Conservation (phyloP, 169 alveolate genomes). For the Plasmodium cynomolgi region DNA sequence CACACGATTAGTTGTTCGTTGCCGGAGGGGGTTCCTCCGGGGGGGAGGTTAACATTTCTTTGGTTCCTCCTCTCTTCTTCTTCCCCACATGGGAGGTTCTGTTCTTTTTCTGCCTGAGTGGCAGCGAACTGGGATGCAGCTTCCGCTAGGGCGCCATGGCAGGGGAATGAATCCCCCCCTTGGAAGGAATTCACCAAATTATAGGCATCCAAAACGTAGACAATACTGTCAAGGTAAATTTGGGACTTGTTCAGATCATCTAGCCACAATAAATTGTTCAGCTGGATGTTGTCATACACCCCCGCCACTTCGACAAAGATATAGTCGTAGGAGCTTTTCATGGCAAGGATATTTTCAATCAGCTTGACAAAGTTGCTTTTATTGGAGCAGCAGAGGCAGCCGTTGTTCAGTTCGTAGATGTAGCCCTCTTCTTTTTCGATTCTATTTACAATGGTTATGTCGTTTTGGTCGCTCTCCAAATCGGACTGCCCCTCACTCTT, state of each 20-base stretch:
- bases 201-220: constrained; percentile 49
- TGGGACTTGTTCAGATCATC: constrained; percentile 65
- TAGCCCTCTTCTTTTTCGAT: constrained; percentile 70
- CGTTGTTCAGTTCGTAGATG: constrained; percentile 72
- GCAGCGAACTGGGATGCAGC: background rate
- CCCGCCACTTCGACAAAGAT: constrained; percentile 75
- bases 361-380: constrained; percentile 68
- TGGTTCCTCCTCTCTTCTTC: background rate
- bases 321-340: constrained; percentile 48
- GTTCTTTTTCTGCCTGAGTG: background rate
- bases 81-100: background rate
- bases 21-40: background rate
- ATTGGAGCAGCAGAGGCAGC: constrained; percentile 73
- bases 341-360: constrained; percentile 54
- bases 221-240: constrained; percentile 71
- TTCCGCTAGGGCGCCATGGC: background rate
- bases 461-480: background rate
- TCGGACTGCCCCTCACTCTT: background rate
- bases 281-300: constrained; percentile 55
- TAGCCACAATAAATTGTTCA: constrained; percentile 64
- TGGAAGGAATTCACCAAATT: constrained; percentile 27
- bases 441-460: constrained; percentile 35
- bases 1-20: constrained; percentile 59
- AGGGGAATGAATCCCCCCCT: background rate
- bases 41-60: background rate